Base-by-base conservation (phyloP, 2,329 filamentous ascomycete species). In the Epichloe sp. region DNA sequence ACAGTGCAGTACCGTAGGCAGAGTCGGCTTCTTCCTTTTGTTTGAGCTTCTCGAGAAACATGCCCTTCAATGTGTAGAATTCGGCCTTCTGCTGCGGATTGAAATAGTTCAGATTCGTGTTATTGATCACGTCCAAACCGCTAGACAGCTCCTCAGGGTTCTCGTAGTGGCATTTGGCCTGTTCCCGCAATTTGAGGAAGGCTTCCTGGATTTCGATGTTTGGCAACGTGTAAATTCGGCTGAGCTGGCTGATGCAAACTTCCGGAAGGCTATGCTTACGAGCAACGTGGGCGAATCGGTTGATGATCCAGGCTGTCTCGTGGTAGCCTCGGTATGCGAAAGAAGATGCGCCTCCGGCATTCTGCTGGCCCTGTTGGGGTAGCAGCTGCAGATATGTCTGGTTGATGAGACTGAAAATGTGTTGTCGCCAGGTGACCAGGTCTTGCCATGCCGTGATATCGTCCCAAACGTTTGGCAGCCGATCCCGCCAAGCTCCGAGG, bases 161-260 rank as follows among this genome's bases (percentile, higher is more conserved):
- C 70, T 97, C 90, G 66, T 97, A 99, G 65, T 98, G 93, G 59
- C 93, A 98, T 65, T 96, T 96, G 43, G 93, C 93, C 68, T 99
- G 93, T 69, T 99, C 94, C n/a, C 94, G 78, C 49, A 99, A 71
- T 71, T 99, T 99, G 55, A 99, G 72, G 76, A 99, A 99, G 0
- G 93, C 93, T 66, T 99, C 93, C 64, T 98, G 94, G 45, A 99
- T 99, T 71, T 99, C 93, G 44, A 99, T 99, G 64, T 99, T 99
- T 1, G 93, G 93, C 5, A 99, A 77, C 0, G 93, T 98, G 67
- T 99, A 99, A 64, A 99, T 99, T 56, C 91, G 86, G 63, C 91
- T 95, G 19, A 99, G 79, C 64, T 99, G 93, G 57, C 81, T 91
- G 68, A 98, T 96, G 71, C 94, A 99, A 34, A 98, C 93, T 56